Evolutionary conservation across 2,329 filamentous ascomycete genomes (phyloP).

Genomic region (Diaporthe vexans): DNA sequence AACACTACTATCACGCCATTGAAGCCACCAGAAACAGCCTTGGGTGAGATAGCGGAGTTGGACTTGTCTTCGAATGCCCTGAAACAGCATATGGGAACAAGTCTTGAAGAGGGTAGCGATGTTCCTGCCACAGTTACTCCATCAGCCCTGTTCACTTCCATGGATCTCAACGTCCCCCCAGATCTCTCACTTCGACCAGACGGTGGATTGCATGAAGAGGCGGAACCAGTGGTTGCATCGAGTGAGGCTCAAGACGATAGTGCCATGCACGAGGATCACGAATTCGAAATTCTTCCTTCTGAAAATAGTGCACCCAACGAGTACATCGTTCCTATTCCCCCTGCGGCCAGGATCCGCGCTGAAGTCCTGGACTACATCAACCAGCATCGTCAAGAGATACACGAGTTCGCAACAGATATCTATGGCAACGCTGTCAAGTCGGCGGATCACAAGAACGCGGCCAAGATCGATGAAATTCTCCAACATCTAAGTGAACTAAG

Average conservation of each 20-base stretch:
- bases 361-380: conserved; percentile 66
- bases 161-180: conserved; percentile 16
- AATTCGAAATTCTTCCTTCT: conserved; percentile 35
- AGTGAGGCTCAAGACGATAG: conserved; percentile 15
- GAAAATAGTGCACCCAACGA: conserved; percentile 53
- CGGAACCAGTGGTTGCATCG: not conserved
- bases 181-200: conserved; percentile 14
- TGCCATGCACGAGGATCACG: conserved; percentile 22
- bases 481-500: conserved; percentile 66
- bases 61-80: conserved; percentile 24
- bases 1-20: conserved; percentile 31
- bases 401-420: conserved; percentile 61
- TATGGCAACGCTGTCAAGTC: conserved; percentile 54
- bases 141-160: conserved; percentile 32
- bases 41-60: conserved; percentile 26
- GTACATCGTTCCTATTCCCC: conserved; percentile 69
- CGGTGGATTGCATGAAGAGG: not conserved
- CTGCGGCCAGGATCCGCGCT: conserved; percentile 66
- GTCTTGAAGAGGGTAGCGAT: conserved; percentile 14
- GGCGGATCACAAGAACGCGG: conserved; percentile 57
- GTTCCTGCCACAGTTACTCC: conserved; percentile 38
- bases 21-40: conserved; percentile 23
- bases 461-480: conserved; percentile 66
- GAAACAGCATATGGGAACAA: conserved; percentile 20
- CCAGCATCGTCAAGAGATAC: conserved; percentile 59